Evolutionary conservation across 2,329 filamentous ascomycete species (phyloP).

Genomic region (Ascosphaera acerosa): DNA sequence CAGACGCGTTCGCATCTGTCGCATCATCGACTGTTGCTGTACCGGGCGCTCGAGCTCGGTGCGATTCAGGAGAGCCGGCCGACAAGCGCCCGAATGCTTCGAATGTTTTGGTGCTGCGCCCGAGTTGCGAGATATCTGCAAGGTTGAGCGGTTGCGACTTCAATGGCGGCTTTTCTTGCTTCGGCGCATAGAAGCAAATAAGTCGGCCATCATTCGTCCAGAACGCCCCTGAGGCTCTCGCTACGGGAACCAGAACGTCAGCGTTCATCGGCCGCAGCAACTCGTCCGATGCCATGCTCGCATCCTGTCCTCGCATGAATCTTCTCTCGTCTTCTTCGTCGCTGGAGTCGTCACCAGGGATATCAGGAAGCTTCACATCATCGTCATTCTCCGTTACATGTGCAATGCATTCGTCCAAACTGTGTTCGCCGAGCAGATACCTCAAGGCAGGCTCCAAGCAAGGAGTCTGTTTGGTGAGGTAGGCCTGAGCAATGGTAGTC

Average conservation of each 20-base stretch:
- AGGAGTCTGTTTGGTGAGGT: constrained; percentile 25
- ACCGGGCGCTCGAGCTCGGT: constrained; percentile 18
- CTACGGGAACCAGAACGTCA: constrained; percentile 38
- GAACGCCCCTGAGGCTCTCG: constrained; percentile 30
- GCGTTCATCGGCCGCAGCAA: constrained; percentile 29
- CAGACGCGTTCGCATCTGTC: constrained; percentile 18
- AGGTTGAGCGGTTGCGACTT: constrained; percentile 24
- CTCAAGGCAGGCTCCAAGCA: constrained; percentile 36
- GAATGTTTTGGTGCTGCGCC: constrained; percentile 28
- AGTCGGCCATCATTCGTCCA: constrained; percentile 33
- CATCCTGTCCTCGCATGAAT: constrained; percentile 17
- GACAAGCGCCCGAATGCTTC: constrained; percentile 37
- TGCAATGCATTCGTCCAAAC: constrained; percentile 29
- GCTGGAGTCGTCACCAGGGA: constrained; percentile 53
- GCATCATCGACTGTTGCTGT: constrained; percentile 19
- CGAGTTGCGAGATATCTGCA: constrained; percentile 23
- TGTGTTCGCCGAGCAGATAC: constrained; percentile 33
- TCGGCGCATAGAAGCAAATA: constrained; percentile 30
- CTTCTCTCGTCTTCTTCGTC: constrained; percentile 43
- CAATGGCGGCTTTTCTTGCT: constrained; percentile 24
- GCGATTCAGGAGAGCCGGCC: constrained; percentile 24
- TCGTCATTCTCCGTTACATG: constrained; percentile 20
- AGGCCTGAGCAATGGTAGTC: constrained; percentile 28
- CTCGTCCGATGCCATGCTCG: constrained; percentile 25
- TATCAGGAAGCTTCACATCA: constrained; percentile 19